A percentile compares a stretch with the other conserved stretches of the same genome.
Evolutionary conservation across 2,329 filamentous ascomycete species (phyloP).

Genomic region (Thermothelomyces thermophilus): DNA sequence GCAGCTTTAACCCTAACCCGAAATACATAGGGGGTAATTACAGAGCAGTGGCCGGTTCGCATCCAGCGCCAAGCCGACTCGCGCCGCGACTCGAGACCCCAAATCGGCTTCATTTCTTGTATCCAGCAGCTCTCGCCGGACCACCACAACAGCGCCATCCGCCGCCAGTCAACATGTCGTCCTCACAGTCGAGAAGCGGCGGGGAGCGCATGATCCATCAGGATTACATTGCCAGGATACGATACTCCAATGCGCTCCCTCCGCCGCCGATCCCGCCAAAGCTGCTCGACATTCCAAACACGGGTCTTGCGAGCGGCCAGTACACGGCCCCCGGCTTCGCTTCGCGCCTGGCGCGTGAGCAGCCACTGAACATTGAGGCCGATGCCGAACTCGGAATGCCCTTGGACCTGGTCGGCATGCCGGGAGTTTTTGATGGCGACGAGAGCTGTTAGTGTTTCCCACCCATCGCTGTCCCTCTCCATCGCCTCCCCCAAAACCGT

Average conservation of each 20-base stretch:
- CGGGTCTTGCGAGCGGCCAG: constrained; percentile 75
- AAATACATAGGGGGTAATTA: no score
- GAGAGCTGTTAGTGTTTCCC: constrained; percentile 65
- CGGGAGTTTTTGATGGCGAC: constrained; percentile 89
- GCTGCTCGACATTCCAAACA: constrained; percentile 93
- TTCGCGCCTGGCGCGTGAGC: constrained; percentile 79
- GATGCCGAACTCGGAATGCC: constrained; percentile 98
- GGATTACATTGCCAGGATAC: constrained; percentile 93
- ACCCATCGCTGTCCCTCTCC: constrained; percentile 13
- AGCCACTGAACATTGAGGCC: constrained; percentile 91
- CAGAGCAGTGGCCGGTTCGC: no score
- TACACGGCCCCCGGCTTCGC: constrained; percentile 90
- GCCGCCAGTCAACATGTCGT: constrained; percentile 15
- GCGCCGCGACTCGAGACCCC: neutral
- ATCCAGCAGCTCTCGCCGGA: neutral
- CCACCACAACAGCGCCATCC: neutral
- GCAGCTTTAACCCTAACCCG: neutral
- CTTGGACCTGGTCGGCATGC: constrained; percentile 89
- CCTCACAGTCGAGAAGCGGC: constrained; percentile 32
- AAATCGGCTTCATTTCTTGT: neutral
- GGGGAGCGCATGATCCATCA: constrained; percentile 68
- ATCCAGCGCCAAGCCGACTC: neutral
- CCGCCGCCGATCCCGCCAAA: constrained; percentile 93
- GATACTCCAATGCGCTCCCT: constrained; percentile 92
- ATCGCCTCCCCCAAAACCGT: constrained; percentile 7